Evolutionary conservation across 768 basidiomycete species (phyloP).

Genomic region (Filobasidium wieringae): DNA sequence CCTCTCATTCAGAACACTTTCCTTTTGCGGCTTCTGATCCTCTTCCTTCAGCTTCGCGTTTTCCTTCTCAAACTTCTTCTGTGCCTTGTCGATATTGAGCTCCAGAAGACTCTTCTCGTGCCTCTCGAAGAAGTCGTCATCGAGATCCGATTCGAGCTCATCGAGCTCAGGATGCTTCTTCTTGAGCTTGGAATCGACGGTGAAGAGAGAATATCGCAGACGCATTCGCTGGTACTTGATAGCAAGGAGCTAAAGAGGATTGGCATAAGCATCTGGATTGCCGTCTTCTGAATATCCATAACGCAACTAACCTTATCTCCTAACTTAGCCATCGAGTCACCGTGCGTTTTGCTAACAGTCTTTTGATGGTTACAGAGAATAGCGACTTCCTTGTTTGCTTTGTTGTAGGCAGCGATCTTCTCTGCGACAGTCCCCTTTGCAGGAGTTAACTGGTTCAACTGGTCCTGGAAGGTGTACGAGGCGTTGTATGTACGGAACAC

Average conservation of each 20-base stretch:
- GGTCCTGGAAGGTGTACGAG: conserved; percentile 85
- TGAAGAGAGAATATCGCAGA: conserved; percentile 74
- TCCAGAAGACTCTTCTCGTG: conserved; percentile 66
- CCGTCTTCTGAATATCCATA: neutral
- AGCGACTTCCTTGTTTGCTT: conserved; percentile 91
- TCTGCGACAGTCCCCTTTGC: conserved; percentile 71
- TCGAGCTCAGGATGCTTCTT: conserved; percentile 61
- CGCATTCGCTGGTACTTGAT: conserved; percentile 98
- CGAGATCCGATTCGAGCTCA: conserved; percentile 82
- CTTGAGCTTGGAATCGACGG: conserved; percentile 63
- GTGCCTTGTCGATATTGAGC: conserved; percentile 75
- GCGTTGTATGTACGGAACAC: conserved; percentile 99
- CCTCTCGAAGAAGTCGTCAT: conserved; percentile 74
- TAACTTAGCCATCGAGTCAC: conserved; percentile 89
- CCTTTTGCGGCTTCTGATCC: conserved; percentile 50
- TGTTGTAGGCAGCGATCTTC: conserved; percentile 92
- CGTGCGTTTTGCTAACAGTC: conserved; percentile 81
- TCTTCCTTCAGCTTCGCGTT: conserved; percentile 55
- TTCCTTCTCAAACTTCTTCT: conserved; percentile 91
- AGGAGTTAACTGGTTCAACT: conserved; percentile 64
- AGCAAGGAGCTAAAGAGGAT: conserved; percentile 54
- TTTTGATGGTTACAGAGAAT: conserved; percentile 99
- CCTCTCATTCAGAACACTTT: conserved; percentile 56
- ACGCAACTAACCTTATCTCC: conserved; percentile 58
- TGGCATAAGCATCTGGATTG: neutral